phyloP scores from a whole-genome alignment of 2,329 filamentous ascomycete species.

The Calonectria pteridis region DNA sequence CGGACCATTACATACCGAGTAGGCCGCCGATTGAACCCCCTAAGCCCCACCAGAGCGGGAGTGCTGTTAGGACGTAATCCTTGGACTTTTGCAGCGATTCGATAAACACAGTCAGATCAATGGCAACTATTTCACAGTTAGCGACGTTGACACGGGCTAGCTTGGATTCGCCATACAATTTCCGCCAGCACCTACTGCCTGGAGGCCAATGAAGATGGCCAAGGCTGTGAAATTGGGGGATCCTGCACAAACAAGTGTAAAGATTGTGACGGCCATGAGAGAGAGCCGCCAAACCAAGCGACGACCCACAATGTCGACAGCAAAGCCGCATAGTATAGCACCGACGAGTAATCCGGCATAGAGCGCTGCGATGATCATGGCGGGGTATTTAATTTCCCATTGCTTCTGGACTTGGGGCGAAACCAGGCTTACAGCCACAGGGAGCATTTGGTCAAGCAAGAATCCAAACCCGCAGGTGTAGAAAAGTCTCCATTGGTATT shows the following conservation, averaged over 20 bases:
- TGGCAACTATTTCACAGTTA: constrained; percentile 5
- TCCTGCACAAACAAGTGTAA: constrained; percentile 3
- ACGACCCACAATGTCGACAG: constrained; percentile 11
- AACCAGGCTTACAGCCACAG: constrained; percentile 4
- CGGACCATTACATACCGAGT: not conserved
- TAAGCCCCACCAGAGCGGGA: constrained; percentile 11
- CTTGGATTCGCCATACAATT: not conserved
- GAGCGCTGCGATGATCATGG: constrained; percentile 4
- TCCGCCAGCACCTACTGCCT: constrained; percentile 3
- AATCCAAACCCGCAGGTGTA: constrained; percentile 15
- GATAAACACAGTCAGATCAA: constrained; percentile 8
- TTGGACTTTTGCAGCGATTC: constrained; percentile 13
- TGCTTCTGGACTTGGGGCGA: constrained; percentile 2
- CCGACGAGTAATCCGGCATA: constrained; percentile 14
- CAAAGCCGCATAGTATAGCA: constrained; percentile 7
- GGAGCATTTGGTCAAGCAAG: constrained; percentile 17
- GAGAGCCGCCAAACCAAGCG: not conserved
- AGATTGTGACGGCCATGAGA: constrained; percentile 4
- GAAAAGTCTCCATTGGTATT: constrained; percentile 14
- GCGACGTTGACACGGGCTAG: not conserved
- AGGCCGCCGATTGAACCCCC: constrained; percentile 7
- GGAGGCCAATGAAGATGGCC: constrained; percentile 9
- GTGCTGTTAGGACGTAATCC: constrained; percentile 6
- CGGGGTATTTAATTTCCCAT: not conserved
- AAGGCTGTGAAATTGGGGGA: not conserved